These are phyloP conservation scores for Rhinocladiella similis DNA, from an alignment of 2,329 filamentous ascomycete species.

Conservation along the genomic window DNA sequence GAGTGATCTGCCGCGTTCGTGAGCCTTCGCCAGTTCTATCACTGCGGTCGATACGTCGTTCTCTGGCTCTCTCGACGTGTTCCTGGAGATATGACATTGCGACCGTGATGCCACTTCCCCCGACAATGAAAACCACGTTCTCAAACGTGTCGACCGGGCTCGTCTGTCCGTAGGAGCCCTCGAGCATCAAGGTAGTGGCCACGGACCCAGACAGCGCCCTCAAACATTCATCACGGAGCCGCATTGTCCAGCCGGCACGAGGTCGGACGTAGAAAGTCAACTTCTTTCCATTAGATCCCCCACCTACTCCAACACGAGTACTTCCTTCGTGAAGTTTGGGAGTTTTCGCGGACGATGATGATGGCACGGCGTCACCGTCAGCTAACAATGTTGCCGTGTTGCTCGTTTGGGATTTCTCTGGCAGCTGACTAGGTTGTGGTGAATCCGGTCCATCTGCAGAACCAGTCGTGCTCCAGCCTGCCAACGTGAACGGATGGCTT, in stretches of 20 bases:
- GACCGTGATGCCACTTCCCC: constrained; percentile 37
- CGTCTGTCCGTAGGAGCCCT: constrained; percentile 51
- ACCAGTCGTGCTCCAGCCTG: constrained; percentile 29
- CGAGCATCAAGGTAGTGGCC: constrained; percentile 21
- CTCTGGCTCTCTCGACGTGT: too few species aligned
- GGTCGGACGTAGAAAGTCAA: constrained; percentile 52
- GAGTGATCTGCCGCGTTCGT: constrained; percentile 34
- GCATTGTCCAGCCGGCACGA: constrained; percentile 51
- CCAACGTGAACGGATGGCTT: constrained; percentile 53
- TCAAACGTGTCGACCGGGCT: constrained; percentile 47
- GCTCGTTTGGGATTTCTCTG: too few species aligned
- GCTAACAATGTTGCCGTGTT: too few species aligned
- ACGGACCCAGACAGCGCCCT: too few species aligned
- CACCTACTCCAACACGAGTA: too few species aligned
- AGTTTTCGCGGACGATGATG: too few species aligned
- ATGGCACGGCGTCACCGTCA: too few species aligned
- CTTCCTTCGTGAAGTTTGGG: too few species aligned
- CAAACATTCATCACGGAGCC: constrained; percentile 40
- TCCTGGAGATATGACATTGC: constrained; percentile 46
- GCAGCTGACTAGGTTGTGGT: too few species aligned
- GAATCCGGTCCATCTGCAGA: constrained; percentile 26
- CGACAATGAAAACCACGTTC: constrained; percentile 52
- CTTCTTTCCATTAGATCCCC: constrained; percentile 15
- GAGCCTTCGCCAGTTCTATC: too few species aligned
- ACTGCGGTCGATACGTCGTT: too few species aligned